Base-by-base conservation (phyloP, 192 early-diverging fungal genomes). In the Pecoramyces ruminantium region DNA sequence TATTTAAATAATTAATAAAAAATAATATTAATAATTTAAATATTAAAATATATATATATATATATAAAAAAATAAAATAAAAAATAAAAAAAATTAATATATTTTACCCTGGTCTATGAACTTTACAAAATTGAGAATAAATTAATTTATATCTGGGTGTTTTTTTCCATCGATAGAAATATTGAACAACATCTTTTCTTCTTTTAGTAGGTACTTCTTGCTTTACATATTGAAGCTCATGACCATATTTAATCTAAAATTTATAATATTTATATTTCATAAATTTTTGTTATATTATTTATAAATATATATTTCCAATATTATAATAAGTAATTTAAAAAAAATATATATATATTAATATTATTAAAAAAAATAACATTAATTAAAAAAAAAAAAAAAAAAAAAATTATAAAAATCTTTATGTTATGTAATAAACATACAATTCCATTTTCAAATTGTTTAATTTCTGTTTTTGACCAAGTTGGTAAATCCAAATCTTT, bases 141-240 rank as follows among this genome's bases (percentile, higher is more conserved):
- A 92, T 91, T 28, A 88, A 86, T 77, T 91, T 83, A 79, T 91
- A 89, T 27, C 85, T 83, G 29, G 91, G 88, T 0, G 88, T 86
- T 51, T 88, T 87, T 21, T 90, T 93, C 82, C 87, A 92, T 29
- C 86, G 83, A 14, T 88, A 89, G 86, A 88, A 87, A 85, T 91
- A 89, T 42, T 91, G 87, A 27, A 93, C 88, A 86, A 88, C 82
- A 79, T 93, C 83, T 83, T 83, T 81, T 25, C 81, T 29, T 29
- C 90, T 90, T 85, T 79, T 87, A 38, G 86, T 84, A 13, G 85
- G 83, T 40, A 82, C 85, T 29, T 83, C 84, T 13, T 82, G 82
- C 29, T 91, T 88, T 77, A 89, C 89, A 12, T 88, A 88, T 29
- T 92, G 89, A 28, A 93, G 86, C 27, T 94, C 92, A 77, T 91